A percentile compares a stretch with the other conserved stretches of the same genome.
Conservation (phyloP, 352 stramenopile species). For the Phytophthora crassamura region DNA sequence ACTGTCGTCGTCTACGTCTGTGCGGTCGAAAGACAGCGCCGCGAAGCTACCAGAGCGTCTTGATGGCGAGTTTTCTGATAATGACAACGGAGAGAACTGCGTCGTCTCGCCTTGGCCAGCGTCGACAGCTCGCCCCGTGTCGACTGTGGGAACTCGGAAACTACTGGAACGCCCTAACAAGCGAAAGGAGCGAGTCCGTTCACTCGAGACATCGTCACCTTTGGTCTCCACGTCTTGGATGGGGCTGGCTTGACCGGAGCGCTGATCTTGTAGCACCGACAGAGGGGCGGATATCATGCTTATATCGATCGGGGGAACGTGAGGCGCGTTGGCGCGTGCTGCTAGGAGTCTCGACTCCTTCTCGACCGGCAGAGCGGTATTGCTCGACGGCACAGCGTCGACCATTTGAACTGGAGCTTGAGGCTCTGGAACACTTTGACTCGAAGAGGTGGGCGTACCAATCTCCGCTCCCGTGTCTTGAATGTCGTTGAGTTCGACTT, state of each 20-base stretch:
- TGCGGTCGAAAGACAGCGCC: conserved; percentile 8
- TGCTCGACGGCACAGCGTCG: too few species aligned
- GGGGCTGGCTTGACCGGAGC: neutral
- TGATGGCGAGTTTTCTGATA: conserved; percentile 24
- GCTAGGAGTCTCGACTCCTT: neutral
- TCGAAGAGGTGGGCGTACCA: too few species aligned
- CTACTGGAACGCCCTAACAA: conserved; percentile 10
- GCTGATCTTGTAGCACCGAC: neutral
- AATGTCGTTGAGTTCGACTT: too few species aligned
- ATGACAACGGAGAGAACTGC: conserved; percentile 8
- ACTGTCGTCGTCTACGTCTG: conserved; percentile 1
- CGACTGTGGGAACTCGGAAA: conserved; percentile 18
- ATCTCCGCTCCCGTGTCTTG: too few species aligned
- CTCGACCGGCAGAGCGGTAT: neutral
- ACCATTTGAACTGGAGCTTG: too few species aligned
- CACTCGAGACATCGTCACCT: neutral
- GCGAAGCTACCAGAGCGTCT: conserved; percentile 18
- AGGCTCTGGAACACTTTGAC: too few species aligned
- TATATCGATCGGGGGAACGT: conserved; percentile 25
- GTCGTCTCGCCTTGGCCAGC: neutral
- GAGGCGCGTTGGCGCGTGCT: conserved; percentile 11
- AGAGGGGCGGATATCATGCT: conserved; percentile 9
- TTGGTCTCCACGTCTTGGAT: neutral
- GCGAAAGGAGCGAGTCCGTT: conserved; percentile 20
- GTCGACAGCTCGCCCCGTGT: neutral